Conservation (phyloP, 768 basidiomycete species). For the Clathrus columnatus region DNA sequence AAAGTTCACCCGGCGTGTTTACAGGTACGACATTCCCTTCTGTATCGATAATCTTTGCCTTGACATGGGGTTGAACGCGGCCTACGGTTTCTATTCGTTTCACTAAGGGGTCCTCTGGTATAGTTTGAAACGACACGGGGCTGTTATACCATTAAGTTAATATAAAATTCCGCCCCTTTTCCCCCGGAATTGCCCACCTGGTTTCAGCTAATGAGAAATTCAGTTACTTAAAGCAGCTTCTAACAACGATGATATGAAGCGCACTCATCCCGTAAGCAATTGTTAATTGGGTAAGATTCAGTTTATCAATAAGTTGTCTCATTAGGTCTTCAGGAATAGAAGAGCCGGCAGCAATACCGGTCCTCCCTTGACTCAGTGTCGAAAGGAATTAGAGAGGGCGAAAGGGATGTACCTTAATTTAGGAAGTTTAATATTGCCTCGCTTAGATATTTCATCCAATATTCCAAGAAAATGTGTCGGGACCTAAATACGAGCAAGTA, state of each 20-base stretch:
- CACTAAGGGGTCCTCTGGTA: constrained; percentile 53
- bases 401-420: constrained; percentile 40
- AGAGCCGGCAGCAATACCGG: constrained; percentile 77
- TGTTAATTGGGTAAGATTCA: constrained; percentile 65
- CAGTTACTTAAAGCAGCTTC: constrained; percentile 2
- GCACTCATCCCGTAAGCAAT: constrained; percentile 84
- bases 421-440: constrained; percentile 39
- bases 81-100: constrained; percentile 82
- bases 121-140: constrained; percentile 79
- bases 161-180: background rate
- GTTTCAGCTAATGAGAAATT: constrained; percentile 51
- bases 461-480: constrained; percentile 81
- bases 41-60: constrained; percentile 57
- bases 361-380: constrained; percentile 32
- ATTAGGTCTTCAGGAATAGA: constrained; percentile 74
- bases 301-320: constrained; percentile 55
- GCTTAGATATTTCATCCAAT: constrained; percentile 51
- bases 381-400: background rate
- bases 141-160: constrained; percentile 25
- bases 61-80: constrained; percentile 65
- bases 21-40: constrained; percentile 60
- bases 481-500: constrained; percentile 20
- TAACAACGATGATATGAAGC: constrained; percentile 20
- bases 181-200: constrained; percentile 28
- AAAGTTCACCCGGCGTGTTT: constrained; percentile 65